Percentiles rank a stretch among this genome's conserved stretches.
Conservation (phyloP, 495 filamentous ascomycete genomes). For the Lasiosphaeriaceae sp. region DNA sequence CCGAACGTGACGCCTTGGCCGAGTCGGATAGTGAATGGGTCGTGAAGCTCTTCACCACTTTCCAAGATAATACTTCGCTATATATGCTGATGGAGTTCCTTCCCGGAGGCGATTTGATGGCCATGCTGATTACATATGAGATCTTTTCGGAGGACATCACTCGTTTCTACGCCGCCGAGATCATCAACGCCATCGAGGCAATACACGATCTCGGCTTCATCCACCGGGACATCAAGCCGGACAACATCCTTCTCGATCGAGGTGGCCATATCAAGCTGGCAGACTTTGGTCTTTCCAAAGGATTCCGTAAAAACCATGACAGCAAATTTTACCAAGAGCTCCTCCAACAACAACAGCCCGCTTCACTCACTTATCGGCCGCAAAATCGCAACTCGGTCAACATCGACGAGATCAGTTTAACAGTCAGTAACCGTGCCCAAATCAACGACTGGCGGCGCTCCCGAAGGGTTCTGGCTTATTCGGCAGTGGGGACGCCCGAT, state of each 20-base stretch:
- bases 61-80: constrained; percentile 90
- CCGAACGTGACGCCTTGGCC: constrained; percentile 95
- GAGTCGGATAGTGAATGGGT: constrained; percentile 99
- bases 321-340: constrained; percentile 97
- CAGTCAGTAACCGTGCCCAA: constrained; percentile 90
- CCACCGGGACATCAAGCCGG: constrained; percentile 99
- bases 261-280: constrained; percentile 97
- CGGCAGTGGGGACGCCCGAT: constrained; percentile 95
- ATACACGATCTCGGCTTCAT: constrained; percentile 98
- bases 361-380: constrained; percentile 53
- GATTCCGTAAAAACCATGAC: constrained; percentile 95
- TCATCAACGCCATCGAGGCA: constrained; percentile 93
- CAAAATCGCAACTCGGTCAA: constrained; percentile 82
- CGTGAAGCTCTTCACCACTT: constrained; percentile 96
- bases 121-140: constrained; percentile 99
- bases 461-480: constrained; percentile 90
- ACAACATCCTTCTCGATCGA: constrained; percentile 95
- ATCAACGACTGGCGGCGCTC: constrained; percentile 99
- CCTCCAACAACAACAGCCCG: constrained; percentile 59
- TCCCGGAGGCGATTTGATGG: constrained; percentile 97
- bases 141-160: constrained; percentile 99
- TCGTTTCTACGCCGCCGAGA: constrained; percentile 98
- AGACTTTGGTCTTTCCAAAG: constrained; percentile 95
- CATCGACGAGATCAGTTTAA: constrained; percentile 95
- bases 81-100: constrained; percentile 99